Evolutionary conservation across 2,329 filamentous ascomycete species (phyloP).

Genomic region (Botrytis porri): DNA sequence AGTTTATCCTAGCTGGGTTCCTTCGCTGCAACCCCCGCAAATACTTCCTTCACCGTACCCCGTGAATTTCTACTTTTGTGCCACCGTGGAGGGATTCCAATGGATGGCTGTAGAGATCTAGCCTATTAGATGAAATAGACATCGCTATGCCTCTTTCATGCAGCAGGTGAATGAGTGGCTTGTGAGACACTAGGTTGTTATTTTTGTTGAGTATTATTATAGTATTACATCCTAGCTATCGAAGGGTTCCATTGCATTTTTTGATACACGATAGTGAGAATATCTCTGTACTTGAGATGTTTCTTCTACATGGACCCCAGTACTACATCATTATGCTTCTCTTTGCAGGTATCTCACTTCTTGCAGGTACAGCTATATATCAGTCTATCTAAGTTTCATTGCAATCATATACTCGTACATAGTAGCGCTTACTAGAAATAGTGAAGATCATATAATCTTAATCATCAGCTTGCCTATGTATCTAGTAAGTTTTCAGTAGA

Average conservation of each 20-base stretch:
- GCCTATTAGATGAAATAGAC: not conserved
- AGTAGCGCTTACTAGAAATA: not conserved
- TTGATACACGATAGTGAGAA: not conserved
- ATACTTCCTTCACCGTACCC: not conserved
- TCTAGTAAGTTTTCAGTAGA: not conserved
- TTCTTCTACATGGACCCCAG: not conserved
- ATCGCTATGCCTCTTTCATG: not conserved
- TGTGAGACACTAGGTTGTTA: not conserved
- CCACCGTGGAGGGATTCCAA: not conserved
- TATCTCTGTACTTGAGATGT: not conserved
- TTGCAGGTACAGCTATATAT: not conserved
- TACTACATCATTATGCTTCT: not conserved
- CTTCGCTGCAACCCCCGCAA: conserved; percentile 11
- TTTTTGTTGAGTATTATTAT: not conserved
- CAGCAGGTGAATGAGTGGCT: not conserved
- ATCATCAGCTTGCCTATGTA: not conserved
- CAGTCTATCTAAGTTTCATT: too few relatives aligned
- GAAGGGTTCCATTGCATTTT: conserved; percentile 1
- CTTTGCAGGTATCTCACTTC: not conserved
- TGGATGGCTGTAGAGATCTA: not conserved
- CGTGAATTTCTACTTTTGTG: not conserved
- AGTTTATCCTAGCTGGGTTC: not conserved
- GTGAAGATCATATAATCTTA: not conserved
- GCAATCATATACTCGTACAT: not conserved
- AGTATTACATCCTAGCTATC: not conserved